Conservation (phyloP, 2,329 filamentous ascomycete genomes). For the Ceratocystis harringtonii region DNA sequence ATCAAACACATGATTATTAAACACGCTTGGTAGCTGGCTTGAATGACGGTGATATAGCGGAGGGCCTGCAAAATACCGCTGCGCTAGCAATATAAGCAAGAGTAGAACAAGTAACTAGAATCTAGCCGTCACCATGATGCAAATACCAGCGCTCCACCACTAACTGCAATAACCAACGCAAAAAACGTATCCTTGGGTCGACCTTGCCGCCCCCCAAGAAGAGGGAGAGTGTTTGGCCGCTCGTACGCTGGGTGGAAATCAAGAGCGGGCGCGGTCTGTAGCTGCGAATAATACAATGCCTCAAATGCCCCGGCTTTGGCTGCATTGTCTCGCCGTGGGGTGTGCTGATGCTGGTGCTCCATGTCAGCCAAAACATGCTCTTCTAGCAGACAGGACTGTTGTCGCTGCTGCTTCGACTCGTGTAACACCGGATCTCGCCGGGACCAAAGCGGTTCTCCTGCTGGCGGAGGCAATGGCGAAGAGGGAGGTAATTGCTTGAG, state of each 20-base stretch:
- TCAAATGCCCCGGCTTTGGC: not conserved
- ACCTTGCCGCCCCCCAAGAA: not conserved
- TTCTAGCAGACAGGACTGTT: not conserved
- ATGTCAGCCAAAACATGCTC: not conserved
- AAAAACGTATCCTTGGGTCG: slow-evolving; percentile 3
- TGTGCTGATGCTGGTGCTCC: not conserved
- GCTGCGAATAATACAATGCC: not conserved
- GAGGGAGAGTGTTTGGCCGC: not conserved
- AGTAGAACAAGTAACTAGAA: not conserved
- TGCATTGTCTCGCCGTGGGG: not conserved
- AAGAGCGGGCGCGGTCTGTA: not conserved
- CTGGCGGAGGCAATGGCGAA: not conserved
- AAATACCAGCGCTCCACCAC: slow-evolving; percentile 8
- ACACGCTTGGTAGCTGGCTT: not conserved
- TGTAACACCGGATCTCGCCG: not conserved
- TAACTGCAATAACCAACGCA: slow-evolving; percentile 6
- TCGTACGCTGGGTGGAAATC: not conserved
- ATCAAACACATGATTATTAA: not conserved
- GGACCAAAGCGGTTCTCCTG: not conserved
- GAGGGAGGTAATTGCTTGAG: not conserved
- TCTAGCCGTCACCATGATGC: not conserved
- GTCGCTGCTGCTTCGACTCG: not conserved
- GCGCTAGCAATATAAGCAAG: not conserved
- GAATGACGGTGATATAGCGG: not conserved
- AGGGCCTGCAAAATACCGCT: too few species aligned